Conservation (phyloP, 176 grass and related monocot species). For the Phoenix roebelenii region DNA sequence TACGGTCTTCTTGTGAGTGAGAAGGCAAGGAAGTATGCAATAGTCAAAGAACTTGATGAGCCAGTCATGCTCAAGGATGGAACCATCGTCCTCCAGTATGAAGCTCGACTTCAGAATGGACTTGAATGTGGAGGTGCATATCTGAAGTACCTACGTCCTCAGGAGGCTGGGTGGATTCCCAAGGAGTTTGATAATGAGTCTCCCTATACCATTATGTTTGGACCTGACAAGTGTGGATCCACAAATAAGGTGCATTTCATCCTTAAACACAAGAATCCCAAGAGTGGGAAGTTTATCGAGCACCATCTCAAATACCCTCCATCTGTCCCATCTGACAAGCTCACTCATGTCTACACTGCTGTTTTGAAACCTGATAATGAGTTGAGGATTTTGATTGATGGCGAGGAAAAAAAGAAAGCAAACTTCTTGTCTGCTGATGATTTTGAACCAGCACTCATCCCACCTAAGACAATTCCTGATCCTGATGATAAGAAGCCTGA, state of each 20-base stretch:
- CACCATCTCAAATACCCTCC: conserved; percentile 93
- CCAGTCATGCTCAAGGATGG: conserved; percentile 66
- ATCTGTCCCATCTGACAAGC: conserved; percentile 80
- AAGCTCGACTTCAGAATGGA: conserved; percentile 85
- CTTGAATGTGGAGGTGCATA: conserved; percentile 97
- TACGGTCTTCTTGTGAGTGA: conserved; percentile 86
- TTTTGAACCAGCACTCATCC: conserved; percentile 84
- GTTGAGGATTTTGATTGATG: conserved; percentile 77
- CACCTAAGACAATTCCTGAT: conserved; percentile 83
- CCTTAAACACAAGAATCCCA: conserved; percentile 87
- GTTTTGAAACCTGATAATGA: conserved; percentile 85
- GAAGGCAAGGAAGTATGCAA: conserved; percentile 75
- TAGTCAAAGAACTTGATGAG: conserved; percentile 76
- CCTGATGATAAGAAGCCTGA: conserved; percentile 99
- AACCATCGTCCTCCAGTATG: conserved; percentile 68
- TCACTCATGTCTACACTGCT: conserved; percentile 90
- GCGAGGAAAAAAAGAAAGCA: conserved; percentile 77
- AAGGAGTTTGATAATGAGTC: conserved; percentile 91
- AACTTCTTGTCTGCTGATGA: conserved; percentile 78
- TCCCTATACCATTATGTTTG: conserved; percentile 98
- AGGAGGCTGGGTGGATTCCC: conserved; percentile 52
- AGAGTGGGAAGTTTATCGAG: conserved; percentile 81
- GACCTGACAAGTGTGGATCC: conserved; percentile 93
- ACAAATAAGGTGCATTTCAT: conserved; percentile 99
- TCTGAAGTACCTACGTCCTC: conserved; percentile 74